phyloP scores from a whole-genome alignment of 495 filamentous ascomycete genomes.

The Bacidia gigantensis region DNA sequence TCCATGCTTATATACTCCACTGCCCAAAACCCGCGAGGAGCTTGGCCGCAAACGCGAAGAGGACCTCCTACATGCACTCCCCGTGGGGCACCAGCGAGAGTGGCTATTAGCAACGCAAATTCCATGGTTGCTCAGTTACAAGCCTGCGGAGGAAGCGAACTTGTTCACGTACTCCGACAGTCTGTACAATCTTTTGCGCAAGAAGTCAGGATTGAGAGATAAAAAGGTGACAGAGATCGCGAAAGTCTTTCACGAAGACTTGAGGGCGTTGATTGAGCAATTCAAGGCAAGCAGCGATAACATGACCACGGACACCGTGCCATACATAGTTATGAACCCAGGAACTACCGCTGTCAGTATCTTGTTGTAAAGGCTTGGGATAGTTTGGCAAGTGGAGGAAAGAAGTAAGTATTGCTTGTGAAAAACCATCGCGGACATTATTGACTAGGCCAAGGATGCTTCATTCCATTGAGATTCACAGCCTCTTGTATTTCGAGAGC shows the following conservation, averaged over 20 bases:
- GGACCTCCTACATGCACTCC: background rate
- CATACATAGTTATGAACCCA: background rate
- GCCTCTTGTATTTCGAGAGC: too few species aligned
- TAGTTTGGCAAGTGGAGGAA: too few species aligned
- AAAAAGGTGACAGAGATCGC: background rate
- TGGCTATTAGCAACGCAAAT: background rate
- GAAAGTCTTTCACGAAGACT: background rate
- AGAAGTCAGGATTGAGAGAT: background rate
- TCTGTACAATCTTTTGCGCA: background rate
- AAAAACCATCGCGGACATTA: too few species aligned
- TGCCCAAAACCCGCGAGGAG: slow-evolving; percentile 15
- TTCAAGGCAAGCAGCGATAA: too few species aligned
- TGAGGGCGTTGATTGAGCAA: background rate
- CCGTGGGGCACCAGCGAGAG: background rate
- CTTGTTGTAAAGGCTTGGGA: background rate
- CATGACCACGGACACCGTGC: background rate
- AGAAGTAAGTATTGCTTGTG: too few species aligned
- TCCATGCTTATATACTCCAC: slow-evolving; percentile 23
- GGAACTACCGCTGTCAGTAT: background rate
- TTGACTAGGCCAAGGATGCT: too few species aligned
- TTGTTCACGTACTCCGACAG: background rate
- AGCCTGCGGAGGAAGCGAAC: background rate
- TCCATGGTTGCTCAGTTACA: background rate
- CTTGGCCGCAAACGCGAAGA: background rate
- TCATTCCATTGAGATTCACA: too few species aligned